Evolutionary conservation across 768 basidiomycete genomes (phyloP).

Genomic region (Leccinellum rugosiceps): DNA sequence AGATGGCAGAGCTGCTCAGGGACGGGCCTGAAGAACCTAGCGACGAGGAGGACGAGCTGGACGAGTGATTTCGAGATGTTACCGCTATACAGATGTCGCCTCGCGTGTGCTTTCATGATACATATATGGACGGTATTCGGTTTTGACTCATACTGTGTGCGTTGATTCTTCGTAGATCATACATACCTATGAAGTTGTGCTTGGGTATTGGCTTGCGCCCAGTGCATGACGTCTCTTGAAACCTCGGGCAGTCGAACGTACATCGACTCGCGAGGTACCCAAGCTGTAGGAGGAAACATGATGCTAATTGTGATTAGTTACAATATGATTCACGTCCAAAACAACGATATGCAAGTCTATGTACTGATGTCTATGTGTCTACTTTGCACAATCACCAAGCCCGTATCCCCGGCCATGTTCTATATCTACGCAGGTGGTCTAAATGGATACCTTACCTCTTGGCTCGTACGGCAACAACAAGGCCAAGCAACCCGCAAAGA

Average conservation of each 20-base stretch:
- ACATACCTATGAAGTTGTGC: too few species aligned
- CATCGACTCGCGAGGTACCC: not conserved
- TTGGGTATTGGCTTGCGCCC: too few species aligned
- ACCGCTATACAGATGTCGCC: not conserved
- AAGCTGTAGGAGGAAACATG: not conserved
- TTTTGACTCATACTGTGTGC: too few species aligned
- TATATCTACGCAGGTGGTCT: conserved; percentile 9
- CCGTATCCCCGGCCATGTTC: not conserved
- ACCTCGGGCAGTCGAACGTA: not conserved
- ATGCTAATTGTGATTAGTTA: not conserved
- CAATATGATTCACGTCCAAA: not conserved
- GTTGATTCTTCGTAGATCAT: too few species aligned
- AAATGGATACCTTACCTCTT: conserved; percentile 69
- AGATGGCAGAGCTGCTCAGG: conserved; percentile 61
- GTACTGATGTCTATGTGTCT: not conserved
- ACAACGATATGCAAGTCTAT: not conserved
- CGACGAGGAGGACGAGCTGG: conserved; percentile 48
- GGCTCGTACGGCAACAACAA: conserved; percentile 72
- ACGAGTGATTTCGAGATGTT: conserved; percentile 32
- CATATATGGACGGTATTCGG: too few species aligned
- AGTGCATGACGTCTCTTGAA: too few species aligned
- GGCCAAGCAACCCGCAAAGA: conserved; percentile 57
- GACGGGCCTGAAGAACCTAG: conserved; percentile 42
- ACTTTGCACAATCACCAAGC: not conserved
- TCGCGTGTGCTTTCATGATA: not conserved